These are phyloP conservation scores for Crithidia bombi DNA, from an alignment of 208 protist species.

Conservation along the genomic window DNA sequence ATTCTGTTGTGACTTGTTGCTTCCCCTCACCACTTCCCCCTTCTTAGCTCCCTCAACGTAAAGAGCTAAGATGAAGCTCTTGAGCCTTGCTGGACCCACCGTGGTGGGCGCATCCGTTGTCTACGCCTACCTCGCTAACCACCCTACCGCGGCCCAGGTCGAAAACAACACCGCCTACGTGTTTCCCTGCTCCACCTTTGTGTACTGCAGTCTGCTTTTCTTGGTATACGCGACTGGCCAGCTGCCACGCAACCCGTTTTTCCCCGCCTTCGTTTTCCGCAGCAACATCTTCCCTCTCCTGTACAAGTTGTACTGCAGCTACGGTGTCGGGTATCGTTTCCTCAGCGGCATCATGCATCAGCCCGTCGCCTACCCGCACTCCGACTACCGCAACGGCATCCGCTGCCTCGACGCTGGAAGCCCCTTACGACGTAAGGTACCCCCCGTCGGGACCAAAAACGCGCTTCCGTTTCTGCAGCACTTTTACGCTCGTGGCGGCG, in stretches of 20 bases:
- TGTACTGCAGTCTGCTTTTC: conserved; percentile 36
- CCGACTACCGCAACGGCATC: conserved; percentile 80
- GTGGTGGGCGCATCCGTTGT: conserved; percentile 33
- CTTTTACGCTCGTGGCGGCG: conserved; percentile 25
- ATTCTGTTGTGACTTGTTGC: conserved; percentile 2
- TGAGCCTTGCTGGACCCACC: conserved; percentile 25
- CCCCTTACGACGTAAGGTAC: conserved; percentile 19
- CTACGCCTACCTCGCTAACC: conserved; percentile 39
- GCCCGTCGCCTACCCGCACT: conserved; percentile 64
- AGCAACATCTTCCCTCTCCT: conserved; percentile 69
- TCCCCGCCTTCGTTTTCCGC: conserved; percentile 54
- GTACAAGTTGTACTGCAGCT: conserved; percentile 77
- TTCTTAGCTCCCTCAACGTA: neutral
- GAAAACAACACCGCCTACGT: conserved; percentile 13
- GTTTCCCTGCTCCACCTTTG: conserved; percentile 30
- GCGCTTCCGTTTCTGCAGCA: conserved; percentile 9
- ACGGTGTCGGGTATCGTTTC: conserved; percentile 62
- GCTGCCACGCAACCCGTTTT: conserved; percentile 61
- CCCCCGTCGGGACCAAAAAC: conserved; percentile 3
- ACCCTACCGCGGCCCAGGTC: conserved; percentile 13
- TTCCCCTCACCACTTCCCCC: no score
- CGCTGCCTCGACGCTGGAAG: conserved; percentile 40
- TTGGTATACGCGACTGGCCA: conserved; percentile 46
- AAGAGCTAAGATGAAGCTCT: neutral
- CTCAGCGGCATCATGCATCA: conserved; percentile 62